Base-by-base conservation (phyloP, 352 stramenopile genomes). In the Phytopythium cucurbitacearum region DNA sequence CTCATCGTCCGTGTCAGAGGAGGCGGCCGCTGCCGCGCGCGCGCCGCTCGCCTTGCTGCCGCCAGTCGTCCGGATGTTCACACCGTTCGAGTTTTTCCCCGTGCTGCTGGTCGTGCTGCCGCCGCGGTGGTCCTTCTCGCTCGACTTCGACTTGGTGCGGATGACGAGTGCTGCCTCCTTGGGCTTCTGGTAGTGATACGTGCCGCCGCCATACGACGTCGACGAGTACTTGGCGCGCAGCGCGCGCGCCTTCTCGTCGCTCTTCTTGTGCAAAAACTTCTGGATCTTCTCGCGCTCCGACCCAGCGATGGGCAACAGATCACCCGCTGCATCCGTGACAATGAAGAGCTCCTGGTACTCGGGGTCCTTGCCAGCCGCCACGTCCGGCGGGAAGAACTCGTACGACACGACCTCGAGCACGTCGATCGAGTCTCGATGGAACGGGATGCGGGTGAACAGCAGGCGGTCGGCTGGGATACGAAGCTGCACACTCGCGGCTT, bases 151-250 rank as follows among this genome's bases (percentile, higher is more conserved):
- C 56, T 88, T 80, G 16, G 79, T 91, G 43, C 76, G 83, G 51
- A 91, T 94, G 33, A 93, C 80, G 11, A 93, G 60, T 8, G 79
- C 82, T 1, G 82, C 71, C 54, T 93, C 82, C 53, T 87, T 89
- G 3, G 82, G 80, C 44, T 91, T 93, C 41, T 73, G 64, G 42
- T 86, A 85, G 48, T 81, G 73, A 32, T 84, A 85, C 13, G 70
- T 70, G 43, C 62, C 85, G 28, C 43, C 69, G 33, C 65, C 67
- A 34, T 56, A 73, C 9, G 68, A 69, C 7, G 58, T 48, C 9
- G 62, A 80, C 16, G 70, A 69, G 52, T 77, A 82, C 44, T 82
- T 83, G 45, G 64, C 65, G 5, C 64, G 66, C 46, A 70, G 58
- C 2, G 65, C 63, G 12, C 63, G 79, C 11, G 57, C 67, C 44